A percentile compares a stretch with the other conserved stretches of the same genome.
phyloP scores from a whole-genome alignment of 495 filamentous ascomycete genomes.

The Coniosporium apollinis region DNA sequence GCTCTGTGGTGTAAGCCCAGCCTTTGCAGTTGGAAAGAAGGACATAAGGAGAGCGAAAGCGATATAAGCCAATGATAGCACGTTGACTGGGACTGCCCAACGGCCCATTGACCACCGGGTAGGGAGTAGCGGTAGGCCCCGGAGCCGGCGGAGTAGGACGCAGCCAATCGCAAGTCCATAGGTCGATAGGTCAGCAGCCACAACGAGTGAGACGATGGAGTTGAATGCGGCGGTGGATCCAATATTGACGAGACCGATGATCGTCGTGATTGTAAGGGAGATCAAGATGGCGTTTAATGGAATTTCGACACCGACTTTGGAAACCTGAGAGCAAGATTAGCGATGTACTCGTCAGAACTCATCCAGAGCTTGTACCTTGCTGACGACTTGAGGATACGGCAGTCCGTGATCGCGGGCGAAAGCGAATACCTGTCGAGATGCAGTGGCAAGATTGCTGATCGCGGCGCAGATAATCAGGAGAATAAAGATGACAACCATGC shows the following conservation, averaged over 20 bases:
- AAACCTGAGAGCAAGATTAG: slow-evolving; percentile 2
- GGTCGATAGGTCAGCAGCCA: slow-evolving; percentile 27
- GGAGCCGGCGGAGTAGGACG: slow-evolving; percentile 16
- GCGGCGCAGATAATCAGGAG: slow-evolving; percentile 13
- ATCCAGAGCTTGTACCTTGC: neutral
- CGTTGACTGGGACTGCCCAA: slow-evolving; percentile 19
- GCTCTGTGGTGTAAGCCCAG: neutral
- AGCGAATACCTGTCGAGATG: slow-evolving; percentile 11
- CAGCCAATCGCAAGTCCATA: slow-evolving; percentile 27
- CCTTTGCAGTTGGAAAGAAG: slow-evolving; percentile 18
- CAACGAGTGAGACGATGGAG: slow-evolving; percentile 28
- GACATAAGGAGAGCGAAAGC: slow-evolving; percentile 15
- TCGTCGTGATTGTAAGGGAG: slow-evolving; percentile 20
- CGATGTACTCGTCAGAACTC: slow-evolving; percentile 11
- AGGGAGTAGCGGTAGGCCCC: slow-evolving; percentile 15
- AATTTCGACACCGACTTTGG: slow-evolving; percentile 6
- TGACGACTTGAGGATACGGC: neutral
- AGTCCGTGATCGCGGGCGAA: slow-evolving; percentile 9
- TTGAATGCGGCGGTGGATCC: slow-evolving; percentile 32
- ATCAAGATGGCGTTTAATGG: slow-evolving; percentile 25
- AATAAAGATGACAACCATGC: slow-evolving; percentile 23
- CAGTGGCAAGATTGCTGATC: slow-evolving; percentile 26
- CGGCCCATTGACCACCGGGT: slow-evolving; percentile 20
- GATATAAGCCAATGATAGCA: slow-evolving; percentile 19
- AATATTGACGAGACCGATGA: slow-evolving; percentile 34